A percentile compares a stretch with the other conserved stretches of the same genome.
Conservation (phyloP, 805 yeast species). For the Sugiyamaella lignohabitans region DNA sequence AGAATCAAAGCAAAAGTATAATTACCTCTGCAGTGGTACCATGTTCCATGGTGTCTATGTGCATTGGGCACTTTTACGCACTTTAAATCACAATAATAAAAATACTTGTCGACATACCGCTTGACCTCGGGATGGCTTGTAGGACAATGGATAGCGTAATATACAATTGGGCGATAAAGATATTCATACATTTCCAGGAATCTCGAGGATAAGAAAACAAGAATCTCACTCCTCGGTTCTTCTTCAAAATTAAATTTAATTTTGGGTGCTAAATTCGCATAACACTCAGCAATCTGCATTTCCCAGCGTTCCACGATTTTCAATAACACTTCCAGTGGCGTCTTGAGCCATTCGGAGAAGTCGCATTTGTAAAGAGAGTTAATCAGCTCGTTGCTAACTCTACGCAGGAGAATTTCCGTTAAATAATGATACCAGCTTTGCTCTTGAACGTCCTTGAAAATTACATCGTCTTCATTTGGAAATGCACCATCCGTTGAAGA, state of each 20-base stretch:
- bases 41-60: conserved; percentile 18
- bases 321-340: conserved; percentile 12
- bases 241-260: conserved; percentile 11
- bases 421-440: conserved; percentile 18
- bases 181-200: conserved; percentile 16
- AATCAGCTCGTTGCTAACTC: conserved; percentile 11
- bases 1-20: conserved; percentile 11
- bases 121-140: conserved; percentile 10
- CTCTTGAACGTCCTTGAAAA: conserved; percentile 10
- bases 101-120: conserved; percentile 14
- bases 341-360: conserved; percentile 10
- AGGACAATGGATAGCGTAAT: conserved; percentile 13
- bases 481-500: conserved; percentile 10
- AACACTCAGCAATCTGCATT: conserved; percentile 14
- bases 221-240: conserved; percentile 12
- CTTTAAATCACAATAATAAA: conserved; percentile 10
- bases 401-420: conserved; percentile 14
- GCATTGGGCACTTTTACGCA: conserved; percentile 11
- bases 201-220: conserved; percentile 11
- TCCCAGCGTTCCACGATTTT: conserved; percentile 13
- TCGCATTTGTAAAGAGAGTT: conserved; percentile 13
- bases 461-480: conserved; percentile 11
- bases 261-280: conserved; percentile 16
- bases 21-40: conserved; percentile 16
- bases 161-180: conserved; percentile 15